Conservation (phyloP, 1,284 basidiomycete genomes). For the Puccinia hordei region DNA sequence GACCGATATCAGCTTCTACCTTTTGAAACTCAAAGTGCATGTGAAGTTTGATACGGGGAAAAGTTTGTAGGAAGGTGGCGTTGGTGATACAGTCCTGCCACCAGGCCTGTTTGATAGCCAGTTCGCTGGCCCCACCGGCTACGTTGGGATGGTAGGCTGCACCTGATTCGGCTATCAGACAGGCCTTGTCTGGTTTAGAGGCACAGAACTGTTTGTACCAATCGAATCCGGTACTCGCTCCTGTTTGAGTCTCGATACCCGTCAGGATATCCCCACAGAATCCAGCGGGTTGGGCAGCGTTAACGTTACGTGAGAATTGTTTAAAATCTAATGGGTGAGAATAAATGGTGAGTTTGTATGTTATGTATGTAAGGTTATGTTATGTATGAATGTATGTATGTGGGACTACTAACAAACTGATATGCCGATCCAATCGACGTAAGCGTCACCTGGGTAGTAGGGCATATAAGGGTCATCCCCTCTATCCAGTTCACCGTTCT, state of each 20-base stretch:
- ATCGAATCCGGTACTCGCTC: neutral
- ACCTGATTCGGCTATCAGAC: slow-evolving; percentile 55
- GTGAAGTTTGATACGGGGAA: slow-evolving; percentile 22
- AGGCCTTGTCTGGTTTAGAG: slow-evolving; percentile 34
- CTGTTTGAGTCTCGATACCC: slow-evolving; percentile 23
- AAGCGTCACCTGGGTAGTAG: slow-evolving; percentile 51
- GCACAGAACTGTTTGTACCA: slow-evolving; percentile 41
- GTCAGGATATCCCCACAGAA: slow-evolving; percentile 37
- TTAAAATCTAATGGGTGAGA: slow-evolving; percentile 45
- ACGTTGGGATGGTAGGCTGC: slow-evolving; percentile 56
- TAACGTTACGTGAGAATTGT: slow-evolving; percentile 33
- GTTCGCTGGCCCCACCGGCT: slow-evolving; percentile 52
- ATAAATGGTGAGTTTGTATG: too few species aligned
- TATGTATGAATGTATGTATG: too few species aligned
- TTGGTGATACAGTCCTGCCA: slow-evolving; percentile 52
- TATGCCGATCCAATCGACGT: slow-evolving; percentile 52
- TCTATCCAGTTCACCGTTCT: slow-evolving; percentile 43
- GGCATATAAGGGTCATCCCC: slow-evolving; percentile 50
- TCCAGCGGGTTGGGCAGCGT: slow-evolving; percentile 37
- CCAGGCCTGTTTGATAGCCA: slow-evolving; percentile 55
- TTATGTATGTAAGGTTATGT: too few species aligned
- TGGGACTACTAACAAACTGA: slow-evolving; percentile 34
- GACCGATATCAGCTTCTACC: slow-evolving; percentile 9
- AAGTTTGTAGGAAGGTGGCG: slow-evolving; percentile 18
- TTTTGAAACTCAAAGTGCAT: slow-evolving; percentile 33